These are phyloP conservation scores for Gomphus bonarii DNA, from an alignment of 1,284 basidiomycete species.

Conservation along the genomic window DNA sequence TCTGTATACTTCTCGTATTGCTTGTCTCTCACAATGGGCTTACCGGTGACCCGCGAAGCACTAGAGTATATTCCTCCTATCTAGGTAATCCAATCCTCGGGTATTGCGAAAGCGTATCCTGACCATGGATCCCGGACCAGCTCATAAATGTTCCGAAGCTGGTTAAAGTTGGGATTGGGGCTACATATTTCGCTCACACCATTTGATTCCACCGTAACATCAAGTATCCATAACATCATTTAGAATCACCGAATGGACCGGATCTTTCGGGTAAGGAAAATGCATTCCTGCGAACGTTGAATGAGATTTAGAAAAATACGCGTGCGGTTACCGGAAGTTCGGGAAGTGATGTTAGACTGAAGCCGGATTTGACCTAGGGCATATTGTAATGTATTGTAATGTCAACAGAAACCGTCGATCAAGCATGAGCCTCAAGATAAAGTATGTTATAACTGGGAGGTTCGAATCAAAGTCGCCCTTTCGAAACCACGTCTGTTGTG, in stretches of 20 bases:
- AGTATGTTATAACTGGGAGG: neutral
- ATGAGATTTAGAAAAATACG: neutral
- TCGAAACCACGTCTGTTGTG: neutral
- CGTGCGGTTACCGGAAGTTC: neutral
- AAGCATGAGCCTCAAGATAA: neutral
- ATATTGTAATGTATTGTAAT: neutral
- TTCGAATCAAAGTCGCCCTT: too few relatives aligned
- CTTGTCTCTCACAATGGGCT: neutral
- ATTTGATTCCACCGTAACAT: neutral
- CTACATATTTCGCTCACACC: neutral
- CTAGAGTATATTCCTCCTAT: neutral
- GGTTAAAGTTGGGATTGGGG: neutral
- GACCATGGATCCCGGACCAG: neutral
- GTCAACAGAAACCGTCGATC: neutral
- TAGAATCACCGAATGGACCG: too few relatives aligned
- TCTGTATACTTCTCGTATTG: neutral
- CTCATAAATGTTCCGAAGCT: neutral
- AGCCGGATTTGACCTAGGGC: neutral
- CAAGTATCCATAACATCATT: too few relatives aligned
- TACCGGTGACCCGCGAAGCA: neutral
- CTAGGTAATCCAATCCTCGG: too few relatives aligned
- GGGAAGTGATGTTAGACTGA: neutral
- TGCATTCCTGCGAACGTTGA: neutral
- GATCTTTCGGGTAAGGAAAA: neutral
- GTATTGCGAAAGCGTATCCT: too few relatives aligned